Base-by-base conservation (phyloP, 2,329 filamentous ascomycete species). In the Taxawa tesnikishii region DNA sequence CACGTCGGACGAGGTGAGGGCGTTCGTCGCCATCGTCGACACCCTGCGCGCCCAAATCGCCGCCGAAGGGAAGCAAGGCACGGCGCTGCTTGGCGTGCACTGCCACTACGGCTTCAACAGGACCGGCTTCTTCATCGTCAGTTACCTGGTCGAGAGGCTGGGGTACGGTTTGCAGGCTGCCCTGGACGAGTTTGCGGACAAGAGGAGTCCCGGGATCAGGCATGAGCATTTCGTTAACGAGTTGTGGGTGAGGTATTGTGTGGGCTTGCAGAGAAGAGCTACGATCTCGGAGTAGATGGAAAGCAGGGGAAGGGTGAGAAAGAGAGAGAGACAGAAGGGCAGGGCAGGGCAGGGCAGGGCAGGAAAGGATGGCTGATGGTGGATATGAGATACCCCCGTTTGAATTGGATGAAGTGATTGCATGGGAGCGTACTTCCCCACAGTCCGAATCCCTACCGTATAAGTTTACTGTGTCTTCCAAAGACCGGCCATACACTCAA, bases 41-140 rank as follows among this genome's bases (percentile, higher is more conserved):
- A 39, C 47, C 4, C 44, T 66, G 3, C 45, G 55, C 1, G 38
- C 32, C 5, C 28, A 39, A 34, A 27, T 45, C 35, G 11, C 34
- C 35, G 38, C 62, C 60, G 40, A 56, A 55, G 25, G 59, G 54
- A 35, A 62, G 58, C 11, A 30, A 4, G 29, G 38, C n/a, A 54
- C 52, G 34, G 51, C 57, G 5, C 46, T 60, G 2, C 71, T 94
- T 31, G 87, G 79, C 3, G 83, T 94, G 0, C 88, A 96, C 53
- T 96, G 88, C 48, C 88, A 96, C 49, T 94, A 94, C 46, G 88
- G 88, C 0, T 94, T 92, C 60, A 94, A 96, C 53, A 73, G 87
- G 14, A 94, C 88, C 0, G 88, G 88, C 0, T 94, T 88, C 53
- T 82, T 94, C 50, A 74, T 96, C 31, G 79, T 83, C 18, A 84